Conservation (phyloP, 495 filamentous ascomycete genomes). For the Aspergillus bridgeri region DNA sequence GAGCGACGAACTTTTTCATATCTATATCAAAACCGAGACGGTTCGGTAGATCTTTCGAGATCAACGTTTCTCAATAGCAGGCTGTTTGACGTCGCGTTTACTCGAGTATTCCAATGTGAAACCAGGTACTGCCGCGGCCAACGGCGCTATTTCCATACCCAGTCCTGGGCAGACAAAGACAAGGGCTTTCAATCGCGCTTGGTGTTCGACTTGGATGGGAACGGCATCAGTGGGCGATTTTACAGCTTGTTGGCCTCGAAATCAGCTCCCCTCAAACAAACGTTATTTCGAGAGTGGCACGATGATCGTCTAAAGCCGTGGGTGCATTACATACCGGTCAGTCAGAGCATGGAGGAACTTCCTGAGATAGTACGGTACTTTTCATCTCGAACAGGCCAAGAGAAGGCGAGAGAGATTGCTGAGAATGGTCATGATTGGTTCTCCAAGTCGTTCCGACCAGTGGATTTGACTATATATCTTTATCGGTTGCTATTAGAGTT, state of each 20-base stretch:
- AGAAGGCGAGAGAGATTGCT: slow-evolving; percentile 36
- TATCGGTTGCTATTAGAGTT: slow-evolving; percentile 44
- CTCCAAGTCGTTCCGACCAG: slow-evolving; percentile 28
- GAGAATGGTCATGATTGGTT: slow-evolving; percentile 41
- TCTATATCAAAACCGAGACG: background rate
- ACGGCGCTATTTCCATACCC: background rate
- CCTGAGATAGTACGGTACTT: slow-evolving; percentile 40
- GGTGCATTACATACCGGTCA: slow-evolving; percentile 53
- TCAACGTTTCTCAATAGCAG: slow-evolving; percentile 7
- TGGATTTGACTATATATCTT: slow-evolving; percentile 38
- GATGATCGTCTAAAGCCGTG: slow-evolving; percentile 52
- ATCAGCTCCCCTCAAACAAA: slow-evolving; percentile 44
- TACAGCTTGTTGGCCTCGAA: slow-evolving; percentile 44
- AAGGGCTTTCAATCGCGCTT: slow-evolving; percentile 21
- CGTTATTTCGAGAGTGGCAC: slow-evolving; percentile 55
- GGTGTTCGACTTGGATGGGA: slow-evolving; percentile 55
- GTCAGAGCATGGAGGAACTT: slow-evolving; percentile 43
- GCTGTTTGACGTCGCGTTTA: slow-evolving; percentile 5
- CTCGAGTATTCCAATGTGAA: slow-evolving; percentile 3
- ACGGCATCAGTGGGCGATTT: slow-evolving; percentile 50
- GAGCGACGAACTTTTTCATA: background rate
- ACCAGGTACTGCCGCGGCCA: slow-evolving; percentile 1
- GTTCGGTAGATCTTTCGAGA: background rate
- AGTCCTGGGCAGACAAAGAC: slow-evolving; percentile 12
- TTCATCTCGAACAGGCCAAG: slow-evolving; percentile 29